Conservation (phyloP, 805 yeast species). For the Yamadazyma scolyti region DNA sequence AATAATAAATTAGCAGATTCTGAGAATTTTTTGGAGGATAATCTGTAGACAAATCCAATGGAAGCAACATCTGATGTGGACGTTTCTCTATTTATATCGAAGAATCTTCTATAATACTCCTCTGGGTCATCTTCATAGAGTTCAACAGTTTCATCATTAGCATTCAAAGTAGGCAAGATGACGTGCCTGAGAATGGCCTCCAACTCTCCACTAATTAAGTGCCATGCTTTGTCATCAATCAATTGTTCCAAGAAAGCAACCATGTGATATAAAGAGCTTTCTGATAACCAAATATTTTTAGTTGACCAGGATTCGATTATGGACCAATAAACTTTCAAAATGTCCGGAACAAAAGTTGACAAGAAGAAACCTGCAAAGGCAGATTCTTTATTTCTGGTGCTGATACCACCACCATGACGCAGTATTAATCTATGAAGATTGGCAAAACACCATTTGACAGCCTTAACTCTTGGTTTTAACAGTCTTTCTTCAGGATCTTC, state of each 20-base stretch:
- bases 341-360: conserved; percentile 38
- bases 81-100: conserved; percentile 45
- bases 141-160: conserved; percentile 35
- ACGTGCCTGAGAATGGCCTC: conserved; percentile 40
- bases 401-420: conserved; percentile 42
- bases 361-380: conserved; percentile 31
- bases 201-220: conserved; percentile 32
- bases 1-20: conserved; percentile 30
- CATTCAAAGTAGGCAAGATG: conserved; percentile 38
- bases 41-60: conserved; percentile 40
- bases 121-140: conserved; percentile 45
- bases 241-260: conserved; percentile 42
- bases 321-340: conserved; percentile 39
- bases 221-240: conserved; percentile 36
- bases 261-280: conserved; percentile 38
- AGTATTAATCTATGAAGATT: conserved; percentile 37
- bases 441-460: conserved; percentile 45
- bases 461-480: conserved; percentile 40
- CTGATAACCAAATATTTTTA: conserved; percentile 37
- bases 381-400: conserved; percentile 26
- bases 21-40: conserved; percentile 37
- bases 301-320: conserved; percentile 40
- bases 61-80: conserved; percentile 50
- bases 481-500: conserved; percentile 29
- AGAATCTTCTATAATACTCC: conserved; percentile 41